Conservation (phyloP, 2,329 filamentous ascomycete species). For the Incumbomyces delicatus region DNA sequence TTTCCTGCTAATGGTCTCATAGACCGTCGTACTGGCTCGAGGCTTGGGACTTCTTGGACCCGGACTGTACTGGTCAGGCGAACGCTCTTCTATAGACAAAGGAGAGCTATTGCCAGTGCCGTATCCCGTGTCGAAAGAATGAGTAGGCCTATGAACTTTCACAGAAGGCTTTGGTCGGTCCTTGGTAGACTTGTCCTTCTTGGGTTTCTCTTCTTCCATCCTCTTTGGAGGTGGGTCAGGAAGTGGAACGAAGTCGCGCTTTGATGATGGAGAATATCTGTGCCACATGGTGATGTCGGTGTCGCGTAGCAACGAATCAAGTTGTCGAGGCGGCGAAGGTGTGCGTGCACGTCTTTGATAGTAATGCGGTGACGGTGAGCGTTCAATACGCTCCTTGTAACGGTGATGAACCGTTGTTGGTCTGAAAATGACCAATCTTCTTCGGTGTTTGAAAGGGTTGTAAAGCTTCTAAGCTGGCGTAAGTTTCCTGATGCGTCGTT, state of each 20-base stretch:
- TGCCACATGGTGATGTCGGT: conserved; percentile 1
- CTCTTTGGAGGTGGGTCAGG: conserved; percentile 2
- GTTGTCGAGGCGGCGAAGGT: conserved; percentile 2
- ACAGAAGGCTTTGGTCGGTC: conserved; percentile 1
- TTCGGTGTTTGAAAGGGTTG: background rate
- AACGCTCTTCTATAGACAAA: conserved; percentile 6
- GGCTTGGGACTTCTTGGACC: conserved; percentile 1
- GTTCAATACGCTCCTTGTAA: background rate
- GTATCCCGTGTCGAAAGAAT: conserved; percentile 5
- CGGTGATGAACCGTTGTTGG: background rate
- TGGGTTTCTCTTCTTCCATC: conserved; percentile 1
- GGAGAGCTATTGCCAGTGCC: conserved; percentile 2
- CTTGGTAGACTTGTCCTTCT: conserved; percentile 4
- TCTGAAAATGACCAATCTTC: background rate
- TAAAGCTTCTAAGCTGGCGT: conserved; percentile 2
- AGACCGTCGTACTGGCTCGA: background rate
- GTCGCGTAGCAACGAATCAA: background rate
- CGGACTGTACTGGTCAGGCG: conserved; percentile 2
- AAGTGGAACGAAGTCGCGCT: background rate
- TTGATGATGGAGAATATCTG: conserved; percentile 1
- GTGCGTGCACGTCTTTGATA: background rate
- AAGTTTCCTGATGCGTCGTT: background rate
- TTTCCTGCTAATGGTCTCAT: background rate
- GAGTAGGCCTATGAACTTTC: background rate
- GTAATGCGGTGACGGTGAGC: background rate